Base-by-base conservation (phyloP, 2,329 filamentous ascomycete species). In the Aspergillus sp. region DNA sequence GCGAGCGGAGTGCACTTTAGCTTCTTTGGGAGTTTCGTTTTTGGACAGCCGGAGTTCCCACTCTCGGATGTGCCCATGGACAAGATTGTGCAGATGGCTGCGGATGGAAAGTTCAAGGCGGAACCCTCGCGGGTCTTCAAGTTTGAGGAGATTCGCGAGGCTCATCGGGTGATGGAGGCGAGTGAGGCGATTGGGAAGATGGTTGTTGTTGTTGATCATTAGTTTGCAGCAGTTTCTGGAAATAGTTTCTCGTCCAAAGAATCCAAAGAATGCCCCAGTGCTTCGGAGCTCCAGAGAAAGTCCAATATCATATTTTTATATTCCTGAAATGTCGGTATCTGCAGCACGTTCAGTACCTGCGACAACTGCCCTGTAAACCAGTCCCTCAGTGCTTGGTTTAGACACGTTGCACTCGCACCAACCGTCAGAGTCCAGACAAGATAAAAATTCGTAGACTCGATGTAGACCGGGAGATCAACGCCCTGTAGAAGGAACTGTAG, bases 1-100 rank as follows among this genome's bases (percentile, higher is more conserved):
- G 72, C 74, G 17, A 72, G 73, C 23, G 80, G 79, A 0, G 78
- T 82, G n/a, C 79, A 82, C 61, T 80, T 82, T 59, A 81, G 75
- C 61, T 71, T 82, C 31, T 82, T 81, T 65, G 73, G 76, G 6
- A 59, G 55, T 6, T 62, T 62, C 45, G 51, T 55, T 9, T 62
- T 62, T 38, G 61, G 61, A 2, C 46, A 28, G 2, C 62, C 64
- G 0, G 77, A 73, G 17, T 62, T 59, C 38, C 74, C 79, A 7
- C 53, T 81, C 31, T 75, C 74, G 0, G 69, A 68, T 22, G 72
- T 81, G n/a, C 79, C 77, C 6, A 62, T 81, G 34, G 72, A 73
- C 45, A 71, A 74, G 4, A 79, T 81, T 61, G 71, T 78, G 6
- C 53, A 63, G 19, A 77, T 75, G 66, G 72, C 79, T 52, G 77